Evolutionary conservation across 306 rosid species (phyloP), one percentile per base, ranked within the genome.

Genomic region (Rosa persica): DNA sequence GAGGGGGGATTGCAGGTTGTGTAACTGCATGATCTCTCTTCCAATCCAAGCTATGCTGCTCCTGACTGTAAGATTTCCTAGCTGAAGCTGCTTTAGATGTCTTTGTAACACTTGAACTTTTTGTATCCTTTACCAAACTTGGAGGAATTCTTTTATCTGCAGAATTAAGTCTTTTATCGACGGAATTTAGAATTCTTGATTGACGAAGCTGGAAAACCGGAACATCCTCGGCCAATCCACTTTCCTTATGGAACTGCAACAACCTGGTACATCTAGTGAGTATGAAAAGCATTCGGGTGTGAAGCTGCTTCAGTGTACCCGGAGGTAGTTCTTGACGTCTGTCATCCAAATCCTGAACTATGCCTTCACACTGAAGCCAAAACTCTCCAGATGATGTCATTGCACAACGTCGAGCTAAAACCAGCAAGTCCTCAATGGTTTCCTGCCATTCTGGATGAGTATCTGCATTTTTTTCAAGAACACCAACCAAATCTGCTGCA

Each of bases 271-370:
- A 95, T 89, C 99, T 91, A 23, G 99, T 95, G 73, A 95, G 94
- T 87, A 93, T 95, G 87, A 95, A 95, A 76, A 95, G 96, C 96
- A 95, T 95, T 69, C 91, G 85, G 46, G 99, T 95, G 78, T 93
- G 98, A 81, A 95, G 99, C 83, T 90, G 96, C 89, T 95, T 95
- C 79, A 95, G 87, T 81, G 83, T 85, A 80, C 99, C 99, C 5
- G 93, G 97, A 65, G 97, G 92, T 73, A 85, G 93, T 81, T 95
- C 98, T 88, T 95, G 99, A 55, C 99, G 99, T 82, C 90, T 91
- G 85, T 95, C 99, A 84, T 95, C 99, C 89, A 95, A 93, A 42
- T 95, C 99, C 88, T 93, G 99, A 83, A 95, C 99, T 83, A 93
- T 91, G 83, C 98, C 79, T 88, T 95, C 99, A 86, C 99, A 95